Base-by-base conservation (phyloP, 805 yeast species). In the Candida sithepensis region DNA sequence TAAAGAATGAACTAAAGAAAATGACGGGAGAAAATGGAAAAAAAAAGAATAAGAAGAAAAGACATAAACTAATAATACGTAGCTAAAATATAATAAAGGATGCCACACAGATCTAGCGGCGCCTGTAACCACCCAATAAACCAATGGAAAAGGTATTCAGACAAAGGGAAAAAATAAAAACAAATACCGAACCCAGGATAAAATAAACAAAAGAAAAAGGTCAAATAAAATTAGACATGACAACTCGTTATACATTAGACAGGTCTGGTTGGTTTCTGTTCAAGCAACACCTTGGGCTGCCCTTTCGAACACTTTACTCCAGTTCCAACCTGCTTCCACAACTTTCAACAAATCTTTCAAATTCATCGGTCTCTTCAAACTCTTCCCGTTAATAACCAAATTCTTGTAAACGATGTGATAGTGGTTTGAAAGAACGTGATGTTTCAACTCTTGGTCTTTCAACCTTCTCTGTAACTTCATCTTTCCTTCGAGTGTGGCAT, bases 271-370 rank as follows among this genome's bases (percentile, higher is more conserved):
- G n/a, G n/a, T n/a, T n/a, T n/a, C n/a, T 7, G 16, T 16, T 34
- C 18, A 34, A 34, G 38, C 38, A n/a, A 34, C 38, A 34, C 38
- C 38, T 34, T 34, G 38, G 16, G 38, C 4, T 24, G 77, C 77
- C 30, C 72, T 67, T 48, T 64, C 66, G 42, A 57, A 91, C 54
- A 81, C 79, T 43, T 84, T 88, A 20, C 81, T 81, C 50, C 81
- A 83, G 14, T 77, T 74, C 98, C 98, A 91, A 18, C 97, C 97
- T 3, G 85, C 79, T 57, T 88, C 82, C 38, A 91, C 76, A 21
- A 91, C 78, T 53, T 77, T 76, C 44, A 89, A 62, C 38, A 86
- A 80, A 62, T 89, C 96, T 48, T 71, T 73, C 57, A 92, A 74
- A 64, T 87, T 88, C 67, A 92, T 71, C 14, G 90, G 87, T 47